Evolutionary conservation across 352 stramenopile genomes (phyloP), one percentile per base, ranked within the genome.

Genomic region (Globisporangium okanoganense): DNA sequence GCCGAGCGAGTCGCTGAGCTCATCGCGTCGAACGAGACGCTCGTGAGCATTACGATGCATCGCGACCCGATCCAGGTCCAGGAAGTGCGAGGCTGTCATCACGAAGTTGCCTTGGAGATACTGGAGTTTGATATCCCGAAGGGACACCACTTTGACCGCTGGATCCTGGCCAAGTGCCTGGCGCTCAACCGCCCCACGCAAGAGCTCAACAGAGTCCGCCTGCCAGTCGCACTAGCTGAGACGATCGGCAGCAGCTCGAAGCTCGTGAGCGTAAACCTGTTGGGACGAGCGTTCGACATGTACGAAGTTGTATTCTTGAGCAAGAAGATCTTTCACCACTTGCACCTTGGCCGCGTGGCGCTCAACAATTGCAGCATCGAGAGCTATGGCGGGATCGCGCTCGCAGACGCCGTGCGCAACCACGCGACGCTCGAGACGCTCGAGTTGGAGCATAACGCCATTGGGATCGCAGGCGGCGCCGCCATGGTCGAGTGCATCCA

Each of bases 261-360:
- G 65, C 57, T 78, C 7, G 65, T 84, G n/a, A 70, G 61, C 18
- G 53, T 90, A 18, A 90, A 87, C 40, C 33, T 78, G n/a, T 88
- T 65, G 4, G 66, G 77, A 0, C 66, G 79, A n/a, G 45, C 49
- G 12, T 51, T 90, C 4, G 71, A 83, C 14, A 20, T 86, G 18
- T 88, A 76, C 56, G 84, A 93, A 60, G 71, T 77, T 12, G 67
- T 75, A 8, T 93, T 91, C 54, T 50, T 93, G 1, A 68, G 74
- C 14, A 83, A 79, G 44, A 90, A 90, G 58, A 73, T 93, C 18
- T 75, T 85, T 5, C 79, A 93, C 54, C 81, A 93, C n/a, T 67
- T 85, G 45, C 71, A 79, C 56, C 65, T 93, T 5, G 70, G 65
- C 5, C 72, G 78, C 16, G 63, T 90, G 3, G 69, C 76, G 10